Base-by-base conservation (phyloP, 768 basidiomycete species). In the Russula brevipes region DNA sequence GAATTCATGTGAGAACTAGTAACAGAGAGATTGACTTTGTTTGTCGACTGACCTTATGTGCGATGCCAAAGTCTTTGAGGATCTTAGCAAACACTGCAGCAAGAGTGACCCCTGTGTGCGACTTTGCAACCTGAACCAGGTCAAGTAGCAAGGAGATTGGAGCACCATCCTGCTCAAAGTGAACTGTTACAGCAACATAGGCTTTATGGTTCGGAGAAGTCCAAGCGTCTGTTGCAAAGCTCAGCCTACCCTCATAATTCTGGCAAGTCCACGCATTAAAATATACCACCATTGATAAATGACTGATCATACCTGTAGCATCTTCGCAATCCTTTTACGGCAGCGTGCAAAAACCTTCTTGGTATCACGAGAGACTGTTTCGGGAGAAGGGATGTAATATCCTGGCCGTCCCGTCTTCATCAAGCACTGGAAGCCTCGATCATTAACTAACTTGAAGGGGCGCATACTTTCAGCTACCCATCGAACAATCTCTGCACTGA, bases 391-490 rank as follows among this genome's bases (percentile, higher is more conserved):
- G 44, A 79, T 53, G 42, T 74, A 73, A 33, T 73, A 69, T 8
- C 70, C 69, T 0, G 74, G 76, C 6, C 73, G 60, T 0, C 75
- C 73, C 0, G 74, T 75, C 61, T 72, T 73, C 72, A 77, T 75
- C 9, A 76, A 59, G 11, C 30, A 66, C 14, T 61, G 44, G 54
- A 75, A 78, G 0, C 70, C 74, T n/a, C 61, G 58, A 56, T 80
- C 75, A 6, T 74, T 66, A 8, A 77, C 70, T 11, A 78, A 76
- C 0, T 45, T 60, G 54, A 76, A 75, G 1, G 77, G 77, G 0
- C 72, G 66, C n/a, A 71, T 59, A 46, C 66, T 73, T 62, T 77
- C 69, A 0, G 72, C 10, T 0, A 77, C 71, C 79, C 77, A 80
- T 0, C 66, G 60, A 1, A 78, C 76, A 24, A 73, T 69, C 51